Percentiles rank a stretch among this genome's conserved stretches.
These are phyloP conservation scores for Lycium barbarum DNA, from an alignment of 257 asterid species.

Conservation along the genomic window DNA sequence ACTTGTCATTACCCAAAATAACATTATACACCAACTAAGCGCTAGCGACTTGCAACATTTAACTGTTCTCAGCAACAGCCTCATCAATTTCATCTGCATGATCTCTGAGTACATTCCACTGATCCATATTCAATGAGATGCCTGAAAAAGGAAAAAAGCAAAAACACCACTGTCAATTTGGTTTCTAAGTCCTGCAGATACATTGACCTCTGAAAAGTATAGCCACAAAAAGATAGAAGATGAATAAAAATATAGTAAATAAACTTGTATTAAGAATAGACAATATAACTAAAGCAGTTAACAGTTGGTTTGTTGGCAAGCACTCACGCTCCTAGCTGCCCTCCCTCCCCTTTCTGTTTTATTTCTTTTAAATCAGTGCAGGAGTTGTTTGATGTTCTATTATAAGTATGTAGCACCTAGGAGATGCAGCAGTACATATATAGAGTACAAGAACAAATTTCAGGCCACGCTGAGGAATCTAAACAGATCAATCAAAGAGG, in stretches of 20 bases:
- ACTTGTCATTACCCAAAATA: neutral
- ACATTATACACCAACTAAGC: neutral
- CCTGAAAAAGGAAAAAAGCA: conserved; percentile 50
- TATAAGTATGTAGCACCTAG: neutral
- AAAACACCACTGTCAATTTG: neutral
- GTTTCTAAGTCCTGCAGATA: neutral
- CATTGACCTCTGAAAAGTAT: neutral
- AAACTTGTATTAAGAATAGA: neutral
- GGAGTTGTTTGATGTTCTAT: neutral
- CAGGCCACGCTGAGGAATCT: conserved; percentile 12
- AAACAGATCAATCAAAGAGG: neutral
- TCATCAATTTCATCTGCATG: conserved; percentile 77
- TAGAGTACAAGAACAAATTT: neutral
- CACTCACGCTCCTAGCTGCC: neutral
- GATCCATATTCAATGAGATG: conserved; percentile 76
- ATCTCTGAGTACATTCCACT: conserved; percentile 84
- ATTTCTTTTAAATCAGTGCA: neutral
- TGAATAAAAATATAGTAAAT: neutral
- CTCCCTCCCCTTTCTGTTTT: neutral
- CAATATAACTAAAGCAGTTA: neutral
- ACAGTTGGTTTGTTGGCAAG: neutral
- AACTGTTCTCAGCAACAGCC: conserved; percentile 56
- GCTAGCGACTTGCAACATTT: neutral
- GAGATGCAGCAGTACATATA: conserved; percentile 7
- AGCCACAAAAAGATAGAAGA: neutral